These are phyloP conservation scores for Lasiosphaeria miniovina DNA, from an alignment of 495 filamentous ascomycete genomes.

Conservation along the genomic window DNA sequence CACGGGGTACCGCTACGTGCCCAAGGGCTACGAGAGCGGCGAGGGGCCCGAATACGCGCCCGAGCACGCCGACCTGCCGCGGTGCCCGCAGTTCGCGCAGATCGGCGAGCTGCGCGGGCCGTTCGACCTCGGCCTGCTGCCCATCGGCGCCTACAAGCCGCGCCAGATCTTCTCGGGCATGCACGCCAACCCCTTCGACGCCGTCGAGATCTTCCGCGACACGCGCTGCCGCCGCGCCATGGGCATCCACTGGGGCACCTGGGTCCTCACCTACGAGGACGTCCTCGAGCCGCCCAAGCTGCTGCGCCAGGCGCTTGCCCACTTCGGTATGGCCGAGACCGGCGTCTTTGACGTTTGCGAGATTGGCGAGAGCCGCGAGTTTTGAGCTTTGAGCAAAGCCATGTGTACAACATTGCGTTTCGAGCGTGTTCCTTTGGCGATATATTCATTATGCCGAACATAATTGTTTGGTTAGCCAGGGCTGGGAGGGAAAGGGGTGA, in stretches of 20 bases:
- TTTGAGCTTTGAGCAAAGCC: slow-evolving; percentile 32
- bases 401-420: no score
- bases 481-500: not conserved
- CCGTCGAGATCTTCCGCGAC: slow-evolving; percentile 86
- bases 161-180: slow-evolving; percentile 71
- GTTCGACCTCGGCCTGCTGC: slow-evolving; percentile 92
- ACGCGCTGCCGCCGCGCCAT: slow-evolving; percentile 79
- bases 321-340: slow-evolving; percentile 63
- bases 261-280: slow-evolving; percentile 84
- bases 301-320: slow-evolving; percentile 71
- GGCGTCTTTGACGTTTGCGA: slow-evolving; percentile 86
- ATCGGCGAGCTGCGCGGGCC: slow-evolving; percentile 79
- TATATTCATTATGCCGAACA: not conserved
- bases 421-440: no score
- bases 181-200: slow-evolving; percentile 87
- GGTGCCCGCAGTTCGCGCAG: slow-evolving; percentile 83
- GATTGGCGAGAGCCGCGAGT: slow-evolving; percentile 83
- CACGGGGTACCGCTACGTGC: slow-evolving; percentile 80
- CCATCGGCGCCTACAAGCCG: slow-evolving; percentile 89
- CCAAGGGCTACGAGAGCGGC: slow-evolving; percentile 36
- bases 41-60: slow-evolving; percentile 68
- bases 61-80: slow-evolving; percentile 63
- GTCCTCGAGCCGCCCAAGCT: slow-evolving; percentile 78
- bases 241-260: slow-evolving; percentile 93
- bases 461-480: not conserved